A percentile compares a stretch with the other conserved stretches of the same genome.
phyloP scores from a whole-genome alignment of 441 rosid genomes.

The Syzygium malaccense region DNA sequence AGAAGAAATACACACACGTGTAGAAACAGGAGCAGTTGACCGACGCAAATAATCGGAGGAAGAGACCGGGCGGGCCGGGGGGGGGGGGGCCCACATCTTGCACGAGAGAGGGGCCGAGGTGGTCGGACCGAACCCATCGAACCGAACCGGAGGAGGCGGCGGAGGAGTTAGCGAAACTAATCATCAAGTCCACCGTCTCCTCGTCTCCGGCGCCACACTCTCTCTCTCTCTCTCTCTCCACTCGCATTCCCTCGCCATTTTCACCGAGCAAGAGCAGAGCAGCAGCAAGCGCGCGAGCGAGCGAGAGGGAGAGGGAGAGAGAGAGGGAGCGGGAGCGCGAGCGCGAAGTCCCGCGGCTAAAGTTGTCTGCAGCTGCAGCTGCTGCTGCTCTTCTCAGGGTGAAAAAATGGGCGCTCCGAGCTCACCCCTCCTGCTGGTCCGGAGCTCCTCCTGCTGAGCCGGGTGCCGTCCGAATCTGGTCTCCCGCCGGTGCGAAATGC shows the following conservation, averaged over 20 bases:
- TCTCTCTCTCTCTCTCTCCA: not conserved
- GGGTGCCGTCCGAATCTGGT: not conserved
- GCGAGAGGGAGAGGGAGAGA: not conserved
- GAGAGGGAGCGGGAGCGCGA: not conserved
- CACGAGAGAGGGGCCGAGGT: not conserved
- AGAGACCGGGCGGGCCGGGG: not conserved
- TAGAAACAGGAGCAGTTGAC: not conserved
- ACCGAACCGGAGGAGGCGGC: not conserved
- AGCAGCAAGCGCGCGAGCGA: not conserved
- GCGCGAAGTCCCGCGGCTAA: no score
- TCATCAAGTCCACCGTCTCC: not conserved
- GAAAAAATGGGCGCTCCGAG: not conserved
- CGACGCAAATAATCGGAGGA: not conserved
- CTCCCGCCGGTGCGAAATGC: slow-evolving; percentile 25
- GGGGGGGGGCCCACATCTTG: not conserved
- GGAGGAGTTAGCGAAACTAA: not conserved
- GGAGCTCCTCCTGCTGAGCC: not conserved
- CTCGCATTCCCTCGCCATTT: not conserved
- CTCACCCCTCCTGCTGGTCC: not conserved
- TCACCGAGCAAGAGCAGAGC: not conserved
- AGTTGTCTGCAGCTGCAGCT: no score
- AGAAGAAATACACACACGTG: accelerated
- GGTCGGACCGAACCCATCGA: not conserved
- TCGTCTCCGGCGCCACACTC: not conserved
- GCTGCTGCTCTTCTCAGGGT: not conserved